Percentiles rank a stretch among this genome's conserved stretches.
phyloP scores from a whole-genome alignment of 2,329 filamentous ascomycete species.

The Aspergillus sp. region DNA sequence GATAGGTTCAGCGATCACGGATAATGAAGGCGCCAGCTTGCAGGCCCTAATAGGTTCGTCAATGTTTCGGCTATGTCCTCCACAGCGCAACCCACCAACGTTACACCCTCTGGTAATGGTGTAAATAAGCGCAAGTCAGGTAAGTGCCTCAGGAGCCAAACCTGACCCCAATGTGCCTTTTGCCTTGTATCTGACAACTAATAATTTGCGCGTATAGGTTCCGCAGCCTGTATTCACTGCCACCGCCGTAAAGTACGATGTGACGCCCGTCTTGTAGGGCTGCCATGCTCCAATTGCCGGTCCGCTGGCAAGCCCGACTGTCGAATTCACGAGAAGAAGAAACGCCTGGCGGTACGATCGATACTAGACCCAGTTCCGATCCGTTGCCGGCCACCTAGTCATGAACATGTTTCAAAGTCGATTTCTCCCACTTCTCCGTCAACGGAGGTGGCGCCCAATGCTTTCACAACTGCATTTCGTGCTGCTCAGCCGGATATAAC shows the following conservation, averaged over 20 bases:
- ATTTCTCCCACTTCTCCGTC: slow-evolving; percentile 20
- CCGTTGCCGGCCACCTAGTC: slow-evolving; percentile 37
- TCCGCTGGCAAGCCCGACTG: slow-evolving; percentile 45
- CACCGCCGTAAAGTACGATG: slow-evolving; percentile 55
- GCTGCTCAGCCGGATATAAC: slow-evolving; percentile 20
- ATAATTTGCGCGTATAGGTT: slow-evolving; percentile 26
- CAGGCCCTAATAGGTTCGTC: slow-evolving; percentile 18
- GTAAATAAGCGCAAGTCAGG: slow-evolving; percentile 42
- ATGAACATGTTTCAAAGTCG: slow-evolving; percentile 24
- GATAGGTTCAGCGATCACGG: not conserved
- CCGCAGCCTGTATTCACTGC: slow-evolving; percentile 50
- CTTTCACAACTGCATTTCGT: slow-evolving; percentile 29
- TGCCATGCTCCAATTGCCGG: slow-evolving; percentile 52
- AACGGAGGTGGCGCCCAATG: slow-evolving; percentile 21
- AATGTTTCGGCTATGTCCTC: slow-evolving; percentile 38
- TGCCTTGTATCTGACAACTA: not conserved
- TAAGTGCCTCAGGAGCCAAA: slow-evolving; percentile 17
- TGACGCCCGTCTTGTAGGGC: slow-evolving; percentile 49
- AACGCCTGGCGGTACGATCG: slow-evolving; percentile 44
- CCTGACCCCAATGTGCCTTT: not conserved
- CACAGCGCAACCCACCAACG: slow-evolving; percentile 31
- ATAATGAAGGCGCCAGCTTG: slow-evolving; percentile 13
- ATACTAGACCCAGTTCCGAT: slow-evolving; percentile 49
- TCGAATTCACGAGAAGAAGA: slow-evolving; percentile 53
- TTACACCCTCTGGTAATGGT: slow-evolving; percentile 33